Percentiles rank a stretch among this genome's conserved stretches.
These are phyloP conservation scores for Straminergon stramineum DNA, from an alignment of 225 moss, liverwort and hornwort genomes.

Conservation along the genomic window DNA sequence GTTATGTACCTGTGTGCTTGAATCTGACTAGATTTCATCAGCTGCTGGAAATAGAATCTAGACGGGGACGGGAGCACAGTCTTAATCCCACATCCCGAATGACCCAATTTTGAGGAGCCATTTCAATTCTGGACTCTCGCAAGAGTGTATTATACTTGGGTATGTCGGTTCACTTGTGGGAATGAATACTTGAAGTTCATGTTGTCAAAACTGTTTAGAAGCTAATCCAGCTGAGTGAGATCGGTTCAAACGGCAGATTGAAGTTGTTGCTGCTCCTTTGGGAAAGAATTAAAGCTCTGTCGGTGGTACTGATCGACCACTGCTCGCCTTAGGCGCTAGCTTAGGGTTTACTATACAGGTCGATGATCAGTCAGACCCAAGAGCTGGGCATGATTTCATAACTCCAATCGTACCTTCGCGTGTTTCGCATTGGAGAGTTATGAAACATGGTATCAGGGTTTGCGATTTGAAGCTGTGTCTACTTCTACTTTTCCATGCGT, in stretches of 20 bases:
- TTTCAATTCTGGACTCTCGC: not conserved
- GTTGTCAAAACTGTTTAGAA: not conserved
- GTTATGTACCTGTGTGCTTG: not conserved
- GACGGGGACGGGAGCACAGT: not conserved
- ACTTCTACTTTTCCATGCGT: not conserved
- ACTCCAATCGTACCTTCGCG: not conserved
- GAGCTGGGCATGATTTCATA: not conserved
- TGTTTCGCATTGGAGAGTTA: not conserved
- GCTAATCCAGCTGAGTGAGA: not conserved
- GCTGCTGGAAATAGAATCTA: not conserved
- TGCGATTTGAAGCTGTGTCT: not conserved
- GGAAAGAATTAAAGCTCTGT: not conserved
- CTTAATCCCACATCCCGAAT: not conserved
- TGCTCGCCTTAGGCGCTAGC: not conserved
- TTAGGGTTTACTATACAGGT: not conserved
- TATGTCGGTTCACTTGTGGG: not conserved
- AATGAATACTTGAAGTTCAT: not conserved
- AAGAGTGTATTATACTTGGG: not conserved
- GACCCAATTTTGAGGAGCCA: not conserved
- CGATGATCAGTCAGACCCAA: not conserved
- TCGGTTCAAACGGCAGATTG: not conserved
- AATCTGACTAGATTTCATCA: not conserved
- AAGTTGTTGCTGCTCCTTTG: not conserved
- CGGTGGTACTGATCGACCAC: not conserved
- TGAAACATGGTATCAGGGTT: not conserved